These are phyloP conservation scores for Papiliotrema nemorosa DNA, from an alignment of 1,284 basidiomycete genomes.

Conservation along the genomic window DNA sequence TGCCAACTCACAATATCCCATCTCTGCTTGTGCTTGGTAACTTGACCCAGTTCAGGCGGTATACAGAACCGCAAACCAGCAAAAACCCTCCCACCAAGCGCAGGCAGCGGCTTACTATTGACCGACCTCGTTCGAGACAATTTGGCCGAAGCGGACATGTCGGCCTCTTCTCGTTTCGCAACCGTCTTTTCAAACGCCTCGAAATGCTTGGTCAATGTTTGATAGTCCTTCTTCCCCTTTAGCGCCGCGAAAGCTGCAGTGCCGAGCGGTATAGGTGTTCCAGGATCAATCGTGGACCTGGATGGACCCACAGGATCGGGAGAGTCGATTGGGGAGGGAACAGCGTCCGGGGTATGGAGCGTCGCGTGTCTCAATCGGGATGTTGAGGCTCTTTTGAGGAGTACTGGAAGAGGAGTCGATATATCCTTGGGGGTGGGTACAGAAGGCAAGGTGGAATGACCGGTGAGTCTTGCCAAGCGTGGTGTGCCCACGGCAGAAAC, in stretches of 20 bases:
- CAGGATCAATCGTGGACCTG: conserved; percentile 2
- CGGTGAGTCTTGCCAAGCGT: neutral
- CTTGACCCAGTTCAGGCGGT: conserved; percentile 23
- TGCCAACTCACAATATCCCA: conserved; percentile 31
- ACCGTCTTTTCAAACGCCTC: conserved; percentile 18
- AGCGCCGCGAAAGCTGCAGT: conserved; percentile 10
- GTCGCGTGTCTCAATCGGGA: neutral
- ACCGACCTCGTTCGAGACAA: no score
- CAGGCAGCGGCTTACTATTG: neutral
- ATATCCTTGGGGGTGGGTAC: conserved; percentile 13
- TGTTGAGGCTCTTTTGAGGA: neutral
- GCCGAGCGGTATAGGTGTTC: conserved; percentile 28
- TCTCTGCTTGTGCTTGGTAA: conserved; percentile 23
- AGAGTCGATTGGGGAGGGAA: conserved; percentile 32
- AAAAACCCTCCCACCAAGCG: conserved; percentile 25
- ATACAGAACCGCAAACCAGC: conserved; percentile 36
- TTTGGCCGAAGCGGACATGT: no score
- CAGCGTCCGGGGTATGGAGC: conserved; percentile 8
- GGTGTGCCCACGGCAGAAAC: no score
- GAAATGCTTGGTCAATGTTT: conserved; percentile 29
- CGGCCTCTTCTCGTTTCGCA: conserved; percentile 7
- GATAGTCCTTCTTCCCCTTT: conserved; percentile 25
- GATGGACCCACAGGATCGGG: conserved; percentile 7
- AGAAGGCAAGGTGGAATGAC: conserved; percentile 10
- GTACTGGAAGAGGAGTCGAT: conserved; percentile 4